Base-by-base conservation (phyloP, 495 filamentous ascomycete genomes). In the Daldinia vernicosa region DNA sequence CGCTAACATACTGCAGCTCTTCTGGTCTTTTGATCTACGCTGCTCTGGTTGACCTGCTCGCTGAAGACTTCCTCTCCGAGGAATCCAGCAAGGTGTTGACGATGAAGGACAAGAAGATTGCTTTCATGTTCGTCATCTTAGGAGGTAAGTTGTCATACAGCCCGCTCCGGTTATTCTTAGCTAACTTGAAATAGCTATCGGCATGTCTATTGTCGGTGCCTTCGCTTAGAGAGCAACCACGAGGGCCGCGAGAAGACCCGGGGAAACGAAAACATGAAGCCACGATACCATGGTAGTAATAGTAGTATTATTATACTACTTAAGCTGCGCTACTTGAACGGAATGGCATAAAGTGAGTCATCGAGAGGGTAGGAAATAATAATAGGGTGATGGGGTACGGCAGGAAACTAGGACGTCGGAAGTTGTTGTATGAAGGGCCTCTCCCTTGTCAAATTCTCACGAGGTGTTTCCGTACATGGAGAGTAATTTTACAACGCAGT, bases 181-280 rank as follows among this genome's bases (percentile, higher is more conserved):
- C 75, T 81, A 57, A 81, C 63, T 27, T 7, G 12, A 28, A 40
- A 54, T 43, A 77, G 78, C 76, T 51, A 60, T 62, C 40, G 77
- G 76, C 83, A 92, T 92, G 90, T 88, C 90, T 80, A 87, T 88
- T 82, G 84, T 87, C 82, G 88, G 81, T 76, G 84, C 84, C 66
- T 80, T 81, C 69, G 82, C 82, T 26, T 83, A 80, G 77, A 59
- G 30, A 47, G 30, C 22, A 24, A 11, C 35, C 39, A 57, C 27
- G 40, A 65, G 63, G 14, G 5, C 37, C n/a, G 43, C 45, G 60
- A 64, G 60, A 33, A 43, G 58, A 57, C 6, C 22, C 24, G 40
- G 52, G 17, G 26, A 63, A 58, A 50, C 19, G 6, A 43, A 30
- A n/a, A 50, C 14, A 63, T 56, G n/a, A 61, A 57, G 52, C 59